Evolutionary conservation across 768 basidiomycete species (phyloP).

Genomic region (Lactifluus piperatus): DNA sequence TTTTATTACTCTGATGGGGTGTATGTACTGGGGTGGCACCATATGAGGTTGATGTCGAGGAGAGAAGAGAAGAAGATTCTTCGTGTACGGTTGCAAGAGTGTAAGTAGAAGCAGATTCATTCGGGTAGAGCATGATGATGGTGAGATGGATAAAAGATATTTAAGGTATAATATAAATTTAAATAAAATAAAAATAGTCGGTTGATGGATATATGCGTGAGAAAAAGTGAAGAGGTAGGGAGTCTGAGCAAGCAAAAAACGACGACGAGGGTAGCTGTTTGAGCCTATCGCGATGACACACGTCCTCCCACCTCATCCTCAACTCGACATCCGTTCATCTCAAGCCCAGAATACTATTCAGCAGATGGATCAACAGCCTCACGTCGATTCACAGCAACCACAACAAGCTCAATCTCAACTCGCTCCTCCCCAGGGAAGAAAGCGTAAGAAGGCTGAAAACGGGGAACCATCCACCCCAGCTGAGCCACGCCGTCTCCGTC

Average conservation of each 20-base stretch:
- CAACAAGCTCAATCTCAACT: conserved; percentile 33
- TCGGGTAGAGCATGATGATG: conserved; percentile 22
- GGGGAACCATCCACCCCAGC: conserved; percentile 49
- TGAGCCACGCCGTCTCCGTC: conserved; percentile 72
- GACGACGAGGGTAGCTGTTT: conserved; percentile 13
- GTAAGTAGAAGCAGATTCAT: conserved; percentile 47
- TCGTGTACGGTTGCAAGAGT: conserved; percentile 52
- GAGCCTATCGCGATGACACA: conserved; percentile 34
- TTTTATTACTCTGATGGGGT: conserved; percentile 36
- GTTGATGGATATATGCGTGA: conserved; percentile 10
- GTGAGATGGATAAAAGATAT: not conserved
- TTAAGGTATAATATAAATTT: not conserved
- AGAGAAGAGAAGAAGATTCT: conserved; percentile 23
- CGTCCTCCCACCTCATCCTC: conserved; percentile 39
- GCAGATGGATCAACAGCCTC: conserved; percentile 46
- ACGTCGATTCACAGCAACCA: conserved; percentile 41
- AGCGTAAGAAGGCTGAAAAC: conserved; percentile 53
- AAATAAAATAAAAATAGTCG: not conserved
- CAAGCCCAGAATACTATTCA: conserved; percentile 55
- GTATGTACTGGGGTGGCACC: conserved; percentile 25
- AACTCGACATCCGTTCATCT: conserved; percentile 36
- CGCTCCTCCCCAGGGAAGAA: conserved; percentile 29
- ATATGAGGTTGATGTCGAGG: conserved; percentile 7
- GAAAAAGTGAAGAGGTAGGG: conserved; percentile 9
- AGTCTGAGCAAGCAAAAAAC: conserved; percentile 9